A percentile compares a stretch with the other conserved stretches of the same genome.
Evolutionary conservation across 2,329 filamentous ascomycete species (phyloP).

Genomic region (Dactylellina sp.): DNA sequence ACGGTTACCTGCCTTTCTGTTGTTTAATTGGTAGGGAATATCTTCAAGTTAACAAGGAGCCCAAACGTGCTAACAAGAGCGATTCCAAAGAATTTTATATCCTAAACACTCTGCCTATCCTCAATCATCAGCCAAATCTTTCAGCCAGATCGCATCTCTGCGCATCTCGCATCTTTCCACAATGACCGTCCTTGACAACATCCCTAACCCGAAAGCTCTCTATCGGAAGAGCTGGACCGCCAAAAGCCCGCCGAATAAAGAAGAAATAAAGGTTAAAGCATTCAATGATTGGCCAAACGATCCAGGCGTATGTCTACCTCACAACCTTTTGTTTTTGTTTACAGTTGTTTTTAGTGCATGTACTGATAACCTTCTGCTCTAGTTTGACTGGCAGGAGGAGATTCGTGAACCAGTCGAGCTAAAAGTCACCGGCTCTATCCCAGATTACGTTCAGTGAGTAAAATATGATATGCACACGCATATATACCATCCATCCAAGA

Average conservation of each 20-base stretch:
- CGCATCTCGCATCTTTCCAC: neutral
- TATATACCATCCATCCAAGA: no score
- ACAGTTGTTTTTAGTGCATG: neutral
- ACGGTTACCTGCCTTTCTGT: no score
- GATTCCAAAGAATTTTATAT: neutral
- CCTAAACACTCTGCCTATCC: neutral
- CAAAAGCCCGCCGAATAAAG: slow-evolving; percentile 13
- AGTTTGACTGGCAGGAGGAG: slow-evolving; percentile 78
- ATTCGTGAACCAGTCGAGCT: slow-evolving; percentile 75
- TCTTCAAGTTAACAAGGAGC: no score
- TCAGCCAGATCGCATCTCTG: slow-evolving; percentile 18
- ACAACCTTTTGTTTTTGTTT: neutral
- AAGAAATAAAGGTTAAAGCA: slow-evolving; percentile 36
- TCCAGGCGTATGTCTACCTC: slow-evolving; percentile 34
- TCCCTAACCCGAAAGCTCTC: slow-evolving; percentile 28
- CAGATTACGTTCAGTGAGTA: slow-evolving; percentile 69
- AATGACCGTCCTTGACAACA: slow-evolving; percentile 46
- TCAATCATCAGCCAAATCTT: neutral
- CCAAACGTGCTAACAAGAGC: no score
- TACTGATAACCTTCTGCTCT: neutral
- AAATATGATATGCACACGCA: neutral
- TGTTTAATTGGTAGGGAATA: no score
- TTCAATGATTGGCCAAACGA: slow-evolving; percentile 54
- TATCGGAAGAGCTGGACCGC: slow-evolving; percentile 44
- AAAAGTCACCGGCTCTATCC: slow-evolving; percentile 74